phyloP scores from a whole-genome alignment of 371 early-diverging fungal genomes.

The Rhizomucor miehei region DNA sequence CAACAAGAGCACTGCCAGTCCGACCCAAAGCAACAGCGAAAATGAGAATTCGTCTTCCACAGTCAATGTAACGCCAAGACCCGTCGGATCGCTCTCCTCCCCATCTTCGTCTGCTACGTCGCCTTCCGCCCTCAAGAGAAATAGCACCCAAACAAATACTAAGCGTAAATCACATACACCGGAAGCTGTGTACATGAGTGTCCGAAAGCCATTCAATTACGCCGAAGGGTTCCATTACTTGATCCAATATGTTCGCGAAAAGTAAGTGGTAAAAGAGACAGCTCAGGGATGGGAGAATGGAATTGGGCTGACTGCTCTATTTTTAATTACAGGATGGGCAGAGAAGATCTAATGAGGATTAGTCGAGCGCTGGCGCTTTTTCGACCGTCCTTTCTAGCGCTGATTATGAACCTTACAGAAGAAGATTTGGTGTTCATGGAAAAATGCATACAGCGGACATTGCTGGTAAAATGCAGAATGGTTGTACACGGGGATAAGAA shows the following conservation, averaged over 20 bases:
- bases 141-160: background rate
- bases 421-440: constrained; percentile 94
- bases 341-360: constrained; percentile 83
- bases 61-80: background rate
- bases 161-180: constrained; percentile 16
- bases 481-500: background rate
- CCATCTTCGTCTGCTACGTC: constrained; percentile 6
- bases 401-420: constrained; percentile 87
- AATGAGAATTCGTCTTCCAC: constrained; percentile 1
- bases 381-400: constrained; percentile 89
- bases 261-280: constrained; percentile 34
- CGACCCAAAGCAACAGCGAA: constrained; percentile 1
- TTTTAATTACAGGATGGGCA: constrained; percentile 64
- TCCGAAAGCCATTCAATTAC: constrained; percentile 72
- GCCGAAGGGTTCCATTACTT: constrained; percentile 88
- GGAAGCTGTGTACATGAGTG: constrained; percentile 15
- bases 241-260: constrained; percentile 71
- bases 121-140: constrained; percentile 23
- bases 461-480: constrained; percentile 50
- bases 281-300: background rate
- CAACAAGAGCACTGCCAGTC: background rate
- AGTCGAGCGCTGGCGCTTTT: constrained; percentile 84
- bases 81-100: constrained; percentile 4
- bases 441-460: constrained; percentile 86
- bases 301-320: background rate